These are phyloP conservation scores for Paraphaeosphaeria sporulosa DNA, from an alignment of 2,329 filamentous ascomycete genomes.

Conservation along the genomic window DNA sequence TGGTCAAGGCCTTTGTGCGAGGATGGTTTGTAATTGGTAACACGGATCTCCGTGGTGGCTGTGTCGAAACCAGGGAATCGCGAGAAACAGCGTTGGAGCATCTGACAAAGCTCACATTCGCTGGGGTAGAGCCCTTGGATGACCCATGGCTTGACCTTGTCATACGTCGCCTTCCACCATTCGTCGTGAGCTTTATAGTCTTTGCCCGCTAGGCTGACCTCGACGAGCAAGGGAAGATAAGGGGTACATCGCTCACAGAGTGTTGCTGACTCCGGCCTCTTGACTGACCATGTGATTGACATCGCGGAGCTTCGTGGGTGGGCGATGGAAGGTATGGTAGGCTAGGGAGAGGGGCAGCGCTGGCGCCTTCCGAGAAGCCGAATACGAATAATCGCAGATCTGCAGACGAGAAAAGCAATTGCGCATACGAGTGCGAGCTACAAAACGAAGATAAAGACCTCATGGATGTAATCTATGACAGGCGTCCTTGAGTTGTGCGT, in stretches of 20 bases:
- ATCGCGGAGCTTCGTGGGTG: neutral
- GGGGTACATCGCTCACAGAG: constrained; percentile 10
- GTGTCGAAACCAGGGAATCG: neutral
- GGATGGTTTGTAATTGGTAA: neutral
- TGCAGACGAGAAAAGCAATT: neutral
- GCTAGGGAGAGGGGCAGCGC: neutral
- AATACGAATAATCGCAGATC: neutral
- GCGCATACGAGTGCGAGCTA: too few species aligned
- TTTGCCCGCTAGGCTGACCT: constrained; percentile 9
- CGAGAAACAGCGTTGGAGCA: constrained; percentile 7
- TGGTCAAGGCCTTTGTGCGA: constrained; percentile 1
- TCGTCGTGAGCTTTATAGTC: neutral
- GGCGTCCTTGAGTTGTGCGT: too few species aligned
- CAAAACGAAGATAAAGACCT: too few species aligned
- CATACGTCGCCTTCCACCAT: constrained; percentile 10
- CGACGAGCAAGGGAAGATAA: constrained; percentile 9
- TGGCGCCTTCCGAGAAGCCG: neutral
- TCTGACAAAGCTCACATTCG: constrained; percentile 10
- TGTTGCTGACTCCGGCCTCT: neutral
- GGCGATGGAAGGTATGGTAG: neutral
- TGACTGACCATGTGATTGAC: constrained; percentile 1
- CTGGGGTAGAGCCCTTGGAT: constrained; percentile 1
- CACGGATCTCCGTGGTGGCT: constrained; percentile 1
- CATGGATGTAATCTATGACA: too few species aligned
- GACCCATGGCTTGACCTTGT: neutral